Conservation (phyloP, 805 yeast genomes). For the Phaffomyces antillensis region DNA sequence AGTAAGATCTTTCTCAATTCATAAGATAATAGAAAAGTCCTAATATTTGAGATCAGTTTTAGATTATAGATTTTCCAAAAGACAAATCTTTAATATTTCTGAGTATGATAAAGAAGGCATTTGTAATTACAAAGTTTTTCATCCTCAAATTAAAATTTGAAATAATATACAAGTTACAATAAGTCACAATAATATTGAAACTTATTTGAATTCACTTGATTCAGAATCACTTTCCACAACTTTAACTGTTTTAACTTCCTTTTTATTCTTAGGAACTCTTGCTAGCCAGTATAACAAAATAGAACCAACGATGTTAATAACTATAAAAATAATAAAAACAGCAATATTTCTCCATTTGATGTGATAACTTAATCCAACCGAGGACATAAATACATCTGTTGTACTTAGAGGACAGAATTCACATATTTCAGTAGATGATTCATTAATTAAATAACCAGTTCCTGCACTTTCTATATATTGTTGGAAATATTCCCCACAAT, state of each 20-base stretch:
- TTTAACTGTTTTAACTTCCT: conserved; percentile 1
- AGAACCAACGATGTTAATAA: conserved; percentile 34
- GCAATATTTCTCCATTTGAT: conserved; percentile 65
- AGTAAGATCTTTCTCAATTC: too few species aligned
- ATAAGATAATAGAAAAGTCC: too few species aligned
- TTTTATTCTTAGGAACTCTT: conserved; percentile 59
- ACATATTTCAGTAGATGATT: conserved; percentile 44
- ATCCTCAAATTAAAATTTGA: too few species aligned
- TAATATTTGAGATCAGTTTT: too few species aligned
- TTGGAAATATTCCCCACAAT: conserved; percentile 50
- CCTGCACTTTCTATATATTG: conserved; percentile 26
- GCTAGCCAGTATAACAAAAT: conserved; percentile 45
- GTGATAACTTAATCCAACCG: conserved; percentile 30
- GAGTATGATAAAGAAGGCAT: too few species aligned
- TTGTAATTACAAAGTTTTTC: too few species aligned
- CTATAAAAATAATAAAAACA: conserved; percentile 38
- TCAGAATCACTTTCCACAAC: neutral
- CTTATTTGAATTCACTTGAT: too few species aligned
- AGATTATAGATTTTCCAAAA: too few species aligned
- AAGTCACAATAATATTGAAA: too few species aligned
- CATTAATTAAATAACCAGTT: conserved; percentile 8
- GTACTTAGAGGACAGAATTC: conserved; percentile 46
- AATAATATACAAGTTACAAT: too few species aligned
- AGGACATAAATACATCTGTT: conserved; percentile 52
- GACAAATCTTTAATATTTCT: too few species aligned